Conservation (phyloP, 2,329 filamentous ascomycete species). For the Parafenestella ontariensis region DNA sequence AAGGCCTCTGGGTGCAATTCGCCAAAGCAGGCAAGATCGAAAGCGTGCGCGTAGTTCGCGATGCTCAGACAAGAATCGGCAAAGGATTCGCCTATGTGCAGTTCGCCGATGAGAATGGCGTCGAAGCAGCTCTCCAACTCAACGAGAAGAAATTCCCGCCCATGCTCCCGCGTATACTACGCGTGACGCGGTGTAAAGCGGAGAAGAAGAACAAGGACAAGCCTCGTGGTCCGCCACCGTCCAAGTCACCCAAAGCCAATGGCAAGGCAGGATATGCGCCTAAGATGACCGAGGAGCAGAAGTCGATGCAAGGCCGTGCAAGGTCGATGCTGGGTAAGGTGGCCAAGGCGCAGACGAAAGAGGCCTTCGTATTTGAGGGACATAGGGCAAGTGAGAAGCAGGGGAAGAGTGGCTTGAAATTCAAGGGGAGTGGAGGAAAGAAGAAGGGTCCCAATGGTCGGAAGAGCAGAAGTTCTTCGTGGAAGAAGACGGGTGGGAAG, state of each 20-base stretch:
- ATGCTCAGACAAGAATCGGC: constrained; percentile 87
- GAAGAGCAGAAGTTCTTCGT: constrained; percentile 53
- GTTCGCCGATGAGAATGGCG: constrained; percentile 84
- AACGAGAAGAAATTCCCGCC: constrained; percentile 93
- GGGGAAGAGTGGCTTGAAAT: constrained; percentile 67
- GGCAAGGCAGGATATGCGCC: constrained; percentile 66
- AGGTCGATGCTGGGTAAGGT: constrained; percentile 76
- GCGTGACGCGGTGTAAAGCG: constrained; percentile 86
- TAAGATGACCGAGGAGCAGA: constrained; percentile 73
- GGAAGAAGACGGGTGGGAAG: constrained; percentile 51
- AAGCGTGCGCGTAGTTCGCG: constrained; percentile 89
- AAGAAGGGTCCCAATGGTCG: constrained; percentile 54
- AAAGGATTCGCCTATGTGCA: constrained; percentile 99
- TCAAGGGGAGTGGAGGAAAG: constrained; percentile 56
- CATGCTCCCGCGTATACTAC: constrained; percentile 85
- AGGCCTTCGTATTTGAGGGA: constrained; percentile 81
- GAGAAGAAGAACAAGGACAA: constrained; percentile 50
- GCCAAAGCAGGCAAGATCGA: constrained; percentile 81
- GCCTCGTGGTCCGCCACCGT: constrained; percentile 38
- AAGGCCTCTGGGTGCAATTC: constrained; percentile 89
- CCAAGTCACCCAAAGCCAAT: constrained; percentile 19
- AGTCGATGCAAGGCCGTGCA: constrained; percentile 75
- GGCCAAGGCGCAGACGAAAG: constrained; percentile 68
- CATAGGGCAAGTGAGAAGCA: constrained; percentile 73
- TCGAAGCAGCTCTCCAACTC: constrained; percentile 88